Percentiles rank a stretch among this genome's conserved stretches.
Conservation (phyloP, 805 yeast genomes). For the Candida glaebosa region DNA sequence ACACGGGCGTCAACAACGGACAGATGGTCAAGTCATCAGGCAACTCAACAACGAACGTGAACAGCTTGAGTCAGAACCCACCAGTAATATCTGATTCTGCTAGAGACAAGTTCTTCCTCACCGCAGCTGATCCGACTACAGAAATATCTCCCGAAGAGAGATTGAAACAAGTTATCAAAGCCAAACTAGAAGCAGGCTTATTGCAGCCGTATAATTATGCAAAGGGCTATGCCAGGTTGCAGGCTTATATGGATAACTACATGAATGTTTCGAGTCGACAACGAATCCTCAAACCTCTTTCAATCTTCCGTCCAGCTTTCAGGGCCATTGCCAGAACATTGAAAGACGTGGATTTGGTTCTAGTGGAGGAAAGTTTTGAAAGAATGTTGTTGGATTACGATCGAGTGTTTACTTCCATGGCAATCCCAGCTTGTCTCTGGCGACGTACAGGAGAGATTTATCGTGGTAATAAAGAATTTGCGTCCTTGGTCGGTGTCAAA, state of each 20-base stretch:
- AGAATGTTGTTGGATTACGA: constrained; percentile 91
- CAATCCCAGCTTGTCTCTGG: constrained; percentile 97
- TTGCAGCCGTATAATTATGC: constrained; percentile 92
- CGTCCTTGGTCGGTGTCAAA: constrained; percentile 82
- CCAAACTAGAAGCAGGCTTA: constrained; percentile 90
- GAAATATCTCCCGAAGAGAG: constrained; percentile 93
- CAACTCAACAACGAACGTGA: not conserved
- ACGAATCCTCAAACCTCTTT: constrained; percentile 79
- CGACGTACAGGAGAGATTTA: constrained; percentile 95
- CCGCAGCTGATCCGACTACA: constrained; percentile 96
- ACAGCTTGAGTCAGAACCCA: constrained; percentile 17
- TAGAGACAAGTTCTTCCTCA: constrained; percentile 85
- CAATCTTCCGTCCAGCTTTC: constrained; percentile 87
- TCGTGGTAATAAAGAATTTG: constrained; percentile 94
- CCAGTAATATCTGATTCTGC: constrained; percentile 69
- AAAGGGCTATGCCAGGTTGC: constrained; percentile 85
- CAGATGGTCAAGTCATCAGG: not conserved
- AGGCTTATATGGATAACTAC: constrained; percentile 86
- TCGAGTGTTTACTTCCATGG: constrained; percentile 94
- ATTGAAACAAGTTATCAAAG: constrained; percentile 87
- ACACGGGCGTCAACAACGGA: constrained; percentile 3
- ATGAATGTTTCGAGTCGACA: constrained; percentile 83
- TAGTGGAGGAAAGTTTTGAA: constrained; percentile 93
- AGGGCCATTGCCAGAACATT: constrained; percentile 87
- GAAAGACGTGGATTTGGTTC: constrained; percentile 84